Evolutionary conservation across 2,329 filamentous ascomycete genomes (phyloP), one percentile per base, ranked within the genome.

Genomic region (Penicillium sp.): DNA sequence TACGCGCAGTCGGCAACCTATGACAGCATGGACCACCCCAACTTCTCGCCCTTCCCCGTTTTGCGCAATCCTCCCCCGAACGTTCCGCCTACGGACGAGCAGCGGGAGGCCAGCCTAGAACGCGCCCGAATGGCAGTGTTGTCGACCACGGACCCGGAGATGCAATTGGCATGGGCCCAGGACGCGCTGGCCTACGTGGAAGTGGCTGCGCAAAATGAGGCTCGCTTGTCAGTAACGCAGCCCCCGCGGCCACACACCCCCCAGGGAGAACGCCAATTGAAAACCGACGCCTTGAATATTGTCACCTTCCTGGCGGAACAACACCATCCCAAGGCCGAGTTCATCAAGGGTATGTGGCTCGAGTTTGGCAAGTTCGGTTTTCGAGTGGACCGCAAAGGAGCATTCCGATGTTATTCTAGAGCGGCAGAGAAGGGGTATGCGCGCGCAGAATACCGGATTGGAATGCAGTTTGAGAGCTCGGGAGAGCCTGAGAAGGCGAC

Each of bases 361-460:
- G 94, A 99, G 72, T 99, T 97, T 80, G 94, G 94, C 65, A 96
- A 96, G 70, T 97, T 97, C 70, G 92, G 91, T 37, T 86, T 88
- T 73, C 86, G 92, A 26, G 82, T 92, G 57, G 94, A 99, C 79
- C 96, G 96, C 78, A 92, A 93, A 68, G 93, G 97, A 76, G 93
- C 94, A 7, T 97, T 95, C 71, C 78, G 86, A 58, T 89, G 89
- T 67, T 99, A 97, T 76, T 86, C 87, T 59, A 82, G 88, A 66
- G 90, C 94, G n/a, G 89, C 91, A 27, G 89, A 92, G 65, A 87
- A 90, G 65, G 91, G 91, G 55, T 96, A 92, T 75, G 85, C 88
- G 22, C 83, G 94, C 65, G 92, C 94, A 20, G 91, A 97, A 73
- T 99, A 99, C 74, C 86, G 94, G 45, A 96, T 99, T 77, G 94